Evolutionary conservation across 352 stramenopile species (phyloP).

Genomic region (Pythium chondricola): DNA sequence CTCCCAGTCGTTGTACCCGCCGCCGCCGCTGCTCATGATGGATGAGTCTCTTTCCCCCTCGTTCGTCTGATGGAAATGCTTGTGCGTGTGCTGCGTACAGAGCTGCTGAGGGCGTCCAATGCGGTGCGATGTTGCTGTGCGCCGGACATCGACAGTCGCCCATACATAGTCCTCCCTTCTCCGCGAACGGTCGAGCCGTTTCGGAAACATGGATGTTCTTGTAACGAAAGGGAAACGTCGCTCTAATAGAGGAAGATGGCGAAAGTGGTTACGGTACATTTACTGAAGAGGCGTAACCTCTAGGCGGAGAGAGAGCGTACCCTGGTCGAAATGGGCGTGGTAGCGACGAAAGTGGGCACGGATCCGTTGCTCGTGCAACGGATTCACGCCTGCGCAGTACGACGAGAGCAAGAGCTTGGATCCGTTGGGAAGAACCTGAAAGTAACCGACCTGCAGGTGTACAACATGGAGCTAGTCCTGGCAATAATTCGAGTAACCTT

Average conservation of each 20-base stretch:
- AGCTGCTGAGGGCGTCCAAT: no score
- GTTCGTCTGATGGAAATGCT: neutral
- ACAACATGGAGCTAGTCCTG: neutral
- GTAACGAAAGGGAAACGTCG: conserved; percentile 5
- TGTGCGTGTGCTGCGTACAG: neutral
- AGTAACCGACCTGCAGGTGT: conserved; percentile 46
- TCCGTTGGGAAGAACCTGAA: conserved; percentile 17
- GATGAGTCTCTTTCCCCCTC: neutral
- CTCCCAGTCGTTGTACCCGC: conserved; percentile 66
- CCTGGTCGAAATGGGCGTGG: conserved; percentile 8
- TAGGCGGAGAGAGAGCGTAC: no score
- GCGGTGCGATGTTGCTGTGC: no score
- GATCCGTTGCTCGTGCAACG: conserved; percentile 10
- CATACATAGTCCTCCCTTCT: conserved; percentile 3
- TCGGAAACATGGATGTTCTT: conserved; percentile 1
- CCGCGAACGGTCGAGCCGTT: conserved; percentile 5
- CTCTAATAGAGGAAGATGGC: conserved; percentile 12
- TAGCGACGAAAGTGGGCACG: conserved; percentile 45
- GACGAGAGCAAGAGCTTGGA: conserved; percentile 34
- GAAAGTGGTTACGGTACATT: no score
- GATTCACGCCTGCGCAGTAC: conserved; percentile 39
- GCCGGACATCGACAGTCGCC: no score
- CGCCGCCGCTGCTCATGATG: conserved; percentile 37
- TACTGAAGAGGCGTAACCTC: no score
- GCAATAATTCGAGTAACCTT: neutral